Percentiles rank a stretch among this genome's conserved stretches.
These are phyloP conservation scores for Solanum pennellii DNA, from an alignment of 257 asterid species.

Conservation along the genomic window DNA sequence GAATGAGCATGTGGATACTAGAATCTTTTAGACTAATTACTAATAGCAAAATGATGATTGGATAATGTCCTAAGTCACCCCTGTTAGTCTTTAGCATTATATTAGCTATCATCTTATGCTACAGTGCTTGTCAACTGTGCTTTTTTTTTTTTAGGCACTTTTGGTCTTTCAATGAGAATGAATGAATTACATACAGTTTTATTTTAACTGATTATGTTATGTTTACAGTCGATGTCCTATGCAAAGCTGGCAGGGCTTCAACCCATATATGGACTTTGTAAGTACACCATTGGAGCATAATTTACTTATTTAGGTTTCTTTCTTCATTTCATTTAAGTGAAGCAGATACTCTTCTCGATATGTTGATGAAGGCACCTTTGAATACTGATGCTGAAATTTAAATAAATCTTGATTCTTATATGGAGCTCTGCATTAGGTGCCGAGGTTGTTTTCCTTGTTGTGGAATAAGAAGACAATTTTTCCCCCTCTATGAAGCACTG, in stretches of 20 bases:
- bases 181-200: neutral
- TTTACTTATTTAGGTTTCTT: neutral
- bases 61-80: neutral
- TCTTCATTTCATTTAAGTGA: neutral
- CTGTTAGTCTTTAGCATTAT: neutral
- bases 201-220: constrained; percentile 1
- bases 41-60: neutral
- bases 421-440: neutral
- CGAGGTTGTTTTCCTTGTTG: neutral
- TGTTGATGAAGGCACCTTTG: neutral
- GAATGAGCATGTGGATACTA: neutral
- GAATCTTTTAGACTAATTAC: neutral
- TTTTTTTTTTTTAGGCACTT: neutral
- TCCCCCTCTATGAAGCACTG: neutral
- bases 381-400: neutral
- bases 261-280: constrained; percentile 97
- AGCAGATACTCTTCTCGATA: neutral
- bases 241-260: constrained; percentile 98
- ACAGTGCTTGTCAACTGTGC: neutral
- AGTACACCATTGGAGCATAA: constrained; percentile 24
- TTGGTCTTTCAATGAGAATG: neutral
- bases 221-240: constrained; percentile 89
- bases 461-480: neutral
- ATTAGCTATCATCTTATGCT: neutral
- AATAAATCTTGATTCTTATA: neutral